These are phyloP conservation scores for Sicyos edulis DNA, from an alignment of 306 rosid genomes.

Conservation along the genomic window DNA sequence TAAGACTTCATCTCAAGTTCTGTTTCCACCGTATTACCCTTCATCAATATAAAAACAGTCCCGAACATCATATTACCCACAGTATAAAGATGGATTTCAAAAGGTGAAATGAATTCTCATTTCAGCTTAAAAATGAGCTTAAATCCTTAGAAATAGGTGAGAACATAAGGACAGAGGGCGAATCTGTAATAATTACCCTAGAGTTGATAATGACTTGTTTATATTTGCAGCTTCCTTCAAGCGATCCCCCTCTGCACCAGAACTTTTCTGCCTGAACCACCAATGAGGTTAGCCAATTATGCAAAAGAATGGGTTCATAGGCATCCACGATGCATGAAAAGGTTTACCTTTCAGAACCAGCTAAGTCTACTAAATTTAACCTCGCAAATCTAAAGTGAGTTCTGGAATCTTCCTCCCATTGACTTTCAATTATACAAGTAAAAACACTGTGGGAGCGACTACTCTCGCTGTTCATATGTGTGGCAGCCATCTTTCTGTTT, in stretches of 20 bases:
- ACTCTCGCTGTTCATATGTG: constrained; percentile 89
- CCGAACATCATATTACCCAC: neutral
- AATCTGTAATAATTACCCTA: constrained; percentile 50
- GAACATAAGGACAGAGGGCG: neutral
- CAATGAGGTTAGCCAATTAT: constrained; percentile 23
- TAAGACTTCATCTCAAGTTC: constrained; percentile 5
- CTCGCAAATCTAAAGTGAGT: constrained; percentile 86
- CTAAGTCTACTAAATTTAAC: constrained; percentile 88
- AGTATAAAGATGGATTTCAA: neutral
- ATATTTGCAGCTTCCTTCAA: constrained; percentile 93
- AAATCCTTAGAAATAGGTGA: neutral
- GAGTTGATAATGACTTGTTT: constrained; percentile 88
- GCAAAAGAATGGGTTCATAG: constrained; percentile 6
- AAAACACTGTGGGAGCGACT: constrained; percentile 96
- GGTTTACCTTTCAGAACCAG: constrained; percentile 91
- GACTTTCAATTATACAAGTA: constrained; percentile 89
- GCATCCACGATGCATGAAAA: constrained; percentile 14
- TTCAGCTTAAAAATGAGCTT: constrained; percentile 14
- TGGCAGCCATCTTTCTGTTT: constrained; percentile 89
- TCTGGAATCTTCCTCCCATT: constrained; percentile 84
- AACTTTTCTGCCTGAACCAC: constrained; percentile 80
- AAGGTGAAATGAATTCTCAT: neutral
- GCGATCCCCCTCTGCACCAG: constrained; percentile 91
- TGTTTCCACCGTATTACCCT: neutral
- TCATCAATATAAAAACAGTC: neutral